Base-by-base conservation (phyloP, 805 yeast genomes). In the Suhomyces tanzawaensis region DNA sequence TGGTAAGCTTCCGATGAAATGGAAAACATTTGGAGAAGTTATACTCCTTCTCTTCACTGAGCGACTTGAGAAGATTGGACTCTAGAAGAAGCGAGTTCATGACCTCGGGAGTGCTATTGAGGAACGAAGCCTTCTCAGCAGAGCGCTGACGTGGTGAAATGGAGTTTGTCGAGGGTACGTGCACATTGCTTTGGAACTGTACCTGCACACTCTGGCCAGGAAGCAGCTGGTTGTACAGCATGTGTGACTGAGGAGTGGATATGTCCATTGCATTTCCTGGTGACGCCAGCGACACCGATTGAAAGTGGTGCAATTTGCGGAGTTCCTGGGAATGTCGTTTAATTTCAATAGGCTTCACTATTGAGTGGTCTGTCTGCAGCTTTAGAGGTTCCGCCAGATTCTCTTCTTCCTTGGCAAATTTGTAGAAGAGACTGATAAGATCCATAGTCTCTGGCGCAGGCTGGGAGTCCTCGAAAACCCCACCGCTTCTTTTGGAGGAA, bases 1-100 rank as follows among this genome's bases (percentile, higher is more conserved):
- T 73, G 44, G 62, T 72, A 65, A 36, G 78, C 64, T 58, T 81
- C 42, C 95, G 71, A 54, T 83, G 85, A 39, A 80, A 77, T 0
- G 97, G 97, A 60, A 87, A 89, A 49, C 91, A 86, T 50, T 81
- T 83, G 4, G 82, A 80, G 57, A 81, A 87, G 37, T 79, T 71
- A 38, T 74, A 70, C 53, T 86, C 95, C 45, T 81, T 79, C 19
- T 56, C 54, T 43, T 66, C 73, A 30, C 55, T 58, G 19, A 57
- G 41, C 21, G 39, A 45, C 28, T 55, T 40, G 11, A 58, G 32
- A 13, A 52, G 33, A 25, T 45, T 52, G 31, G 48, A 39, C 30
- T 55, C 60, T 29, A 49, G 36, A n/a, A 32, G 18, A 8, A 41
- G 32, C 8, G 36, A 30, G 23, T 39, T 44, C 19, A 39, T 15